A percentile compares a stretch with the other conserved stretches of the same genome.
Evolutionary conservation across 805 yeast genomes (phyloP).

Genomic region (Metschnikowia chrysomelidarum): DNA sequence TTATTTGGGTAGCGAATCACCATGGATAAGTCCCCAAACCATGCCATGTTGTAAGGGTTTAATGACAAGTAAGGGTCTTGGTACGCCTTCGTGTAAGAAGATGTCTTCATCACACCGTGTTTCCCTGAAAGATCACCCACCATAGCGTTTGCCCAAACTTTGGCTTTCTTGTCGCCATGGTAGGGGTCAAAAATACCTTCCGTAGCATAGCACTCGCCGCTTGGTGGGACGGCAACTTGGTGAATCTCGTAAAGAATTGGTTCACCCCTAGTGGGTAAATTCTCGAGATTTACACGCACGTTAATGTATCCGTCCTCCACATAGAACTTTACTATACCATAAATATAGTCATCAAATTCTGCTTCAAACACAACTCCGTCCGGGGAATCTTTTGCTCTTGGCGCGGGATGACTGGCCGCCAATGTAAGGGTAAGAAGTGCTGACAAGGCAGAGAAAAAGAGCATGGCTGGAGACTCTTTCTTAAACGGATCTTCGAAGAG

Average conservation of each 20-base stretch:
- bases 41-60: constrained; percentile 31
- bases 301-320: constrained; percentile 47
- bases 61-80: constrained; percentile 65
- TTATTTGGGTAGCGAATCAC: no score
- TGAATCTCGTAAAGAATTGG: constrained; percentile 70
- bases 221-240: constrained; percentile 50
- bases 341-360: not conserved
- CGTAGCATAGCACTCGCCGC: constrained; percentile 49
- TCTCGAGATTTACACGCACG: constrained; percentile 66
- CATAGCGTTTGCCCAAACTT: constrained; percentile 54
- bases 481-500: no score
- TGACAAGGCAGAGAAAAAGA: not conserved
- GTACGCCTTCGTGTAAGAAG: constrained; percentile 60
- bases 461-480: no score
- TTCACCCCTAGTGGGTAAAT: constrained; percentile 63
- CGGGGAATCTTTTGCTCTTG: constrained; percentile 5
- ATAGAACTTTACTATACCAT: constrained; percentile 15
- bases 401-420: constrained; percentile 1
- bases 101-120: constrained; percentile 67
- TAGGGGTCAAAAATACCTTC: constrained; percentile 64
- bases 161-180: constrained; percentile 43
- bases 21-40: constrained; percentile 2
- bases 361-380: not conserved
- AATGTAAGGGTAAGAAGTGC: not conserved
- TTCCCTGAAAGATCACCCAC: constrained; percentile 77